Base-by-base conservation (phyloP, 441 rosid species). In the Syzygium syzygioides region DNA sequence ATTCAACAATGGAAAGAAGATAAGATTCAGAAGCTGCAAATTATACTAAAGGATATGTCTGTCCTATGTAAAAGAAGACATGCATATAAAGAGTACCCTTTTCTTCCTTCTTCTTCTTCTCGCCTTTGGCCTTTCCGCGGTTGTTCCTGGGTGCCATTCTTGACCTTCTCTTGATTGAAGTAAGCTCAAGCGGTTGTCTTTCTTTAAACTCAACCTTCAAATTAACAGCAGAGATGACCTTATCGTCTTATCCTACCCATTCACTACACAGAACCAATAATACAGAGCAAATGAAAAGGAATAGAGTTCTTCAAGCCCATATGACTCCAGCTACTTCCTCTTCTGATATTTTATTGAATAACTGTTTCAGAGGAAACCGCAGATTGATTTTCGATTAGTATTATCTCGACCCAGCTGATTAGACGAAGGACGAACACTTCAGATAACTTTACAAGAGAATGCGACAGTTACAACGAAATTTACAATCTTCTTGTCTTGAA, bases 101-200 rank as follows among this genome's bases (percentile, higher is more conserved):
- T 87, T 98, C 99, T 88, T 96, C 98, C 88, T 97, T 98, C 94
- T 98, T 97, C 97, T 96, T 98, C 98, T 95, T 98, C 30, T 98
- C 99, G 87, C 96, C 98, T 91, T 94, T 98, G 62, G 97, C 92
- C 92, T 96, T 98, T 86, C 97, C 95, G 52, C 98, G 96, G 91
- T 91, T 98, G 97, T 95, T 97, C 94, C 94, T 95, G 37, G 99
- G 99, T 54, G 99, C 98, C 99, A 98, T 98, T 94, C 90, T 93
- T 91, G 45, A 89, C 55, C 90, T 88, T 88, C 86, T 88, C 79
- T 55, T 1, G 86, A 85, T 84, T 20, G 30, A 84, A 66, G 83
- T 55, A 64, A 90, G 91, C 89, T 34, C 28, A 17, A 76, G 83
- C 10, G 17, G 28, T 41, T 25, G 83, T 76, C 83, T 76, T 76